Conservation (phyloP, 164 flowering plant species). For the Echeveria elegans region DNA sequence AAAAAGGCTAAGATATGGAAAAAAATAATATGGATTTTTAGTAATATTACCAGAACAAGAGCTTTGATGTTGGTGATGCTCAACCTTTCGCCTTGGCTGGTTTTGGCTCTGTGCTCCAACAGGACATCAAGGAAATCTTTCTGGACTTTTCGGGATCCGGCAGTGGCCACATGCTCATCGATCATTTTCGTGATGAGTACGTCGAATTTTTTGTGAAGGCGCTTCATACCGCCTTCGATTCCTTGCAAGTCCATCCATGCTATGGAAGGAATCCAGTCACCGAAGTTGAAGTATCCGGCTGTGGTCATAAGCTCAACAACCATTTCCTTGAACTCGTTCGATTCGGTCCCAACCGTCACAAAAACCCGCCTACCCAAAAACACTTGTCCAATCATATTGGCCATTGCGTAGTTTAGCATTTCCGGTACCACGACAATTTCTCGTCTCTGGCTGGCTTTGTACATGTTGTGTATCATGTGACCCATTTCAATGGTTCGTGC, state of each 20-base stretch:
- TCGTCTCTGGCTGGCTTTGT: slow-evolving; percentile 11
- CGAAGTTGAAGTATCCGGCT: slow-evolving; percentile 71
- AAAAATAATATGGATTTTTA: background rate
- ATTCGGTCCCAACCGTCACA: slow-evolving; percentile 22
- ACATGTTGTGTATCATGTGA: slow-evolving; percentile 28
- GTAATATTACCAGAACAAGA: slow-evolving; percentile 51
- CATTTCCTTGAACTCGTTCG: slow-evolving; percentile 75
- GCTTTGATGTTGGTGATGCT: slow-evolving; percentile 76
- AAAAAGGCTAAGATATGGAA: too few species aligned
- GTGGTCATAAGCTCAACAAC: slow-evolving; percentile 81
- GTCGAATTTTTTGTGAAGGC: slow-evolving; percentile 60
- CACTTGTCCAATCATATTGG: slow-evolving; percentile 36
- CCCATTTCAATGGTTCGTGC: slow-evolving; percentile 24
- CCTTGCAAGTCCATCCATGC: slow-evolving; percentile 74
- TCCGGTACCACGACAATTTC: slow-evolving; percentile 29
- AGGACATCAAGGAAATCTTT: slow-evolving; percentile 41
- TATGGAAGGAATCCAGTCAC: slow-evolving; percentile 68
- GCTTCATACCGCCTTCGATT: slow-evolving; percentile 63
- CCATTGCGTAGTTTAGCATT: slow-evolving; percentile 28
- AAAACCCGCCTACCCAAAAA: slow-evolving; percentile 35
- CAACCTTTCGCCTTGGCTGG: slow-evolving; percentile 42
- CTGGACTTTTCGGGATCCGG: slow-evolving; percentile 13
- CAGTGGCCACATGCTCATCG: slow-evolving; percentile 36
- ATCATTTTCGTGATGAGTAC: slow-evolving; percentile 37
- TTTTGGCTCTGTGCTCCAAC: slow-evolving; percentile 40